Base-by-base conservation (phyloP, 1,284 basidiomycete genomes). In the Cutaneotrichosporon sp. region DNA sequence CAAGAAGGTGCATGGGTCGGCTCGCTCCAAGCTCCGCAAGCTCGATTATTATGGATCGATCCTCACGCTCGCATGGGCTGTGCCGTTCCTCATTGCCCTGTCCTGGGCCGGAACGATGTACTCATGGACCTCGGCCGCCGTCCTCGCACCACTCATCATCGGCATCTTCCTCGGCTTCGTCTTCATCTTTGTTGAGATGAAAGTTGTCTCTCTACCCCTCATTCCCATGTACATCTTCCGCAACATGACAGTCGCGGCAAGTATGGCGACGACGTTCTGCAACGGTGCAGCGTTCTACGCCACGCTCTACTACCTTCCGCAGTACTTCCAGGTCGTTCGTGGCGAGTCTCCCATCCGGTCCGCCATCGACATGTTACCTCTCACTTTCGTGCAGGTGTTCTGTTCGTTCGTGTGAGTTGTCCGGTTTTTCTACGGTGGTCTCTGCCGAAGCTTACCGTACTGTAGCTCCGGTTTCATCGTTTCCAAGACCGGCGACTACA, bases 121-220 rank as follows among this genome's bases (percentile, higher is more conserved):
- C 67, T 84, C 87, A 4, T 89, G 88, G 87, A 80, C 75, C 11
- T 88, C 87, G 1, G 82, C 86, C 0, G 79, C 85, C 0, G 86
- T 89, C 18, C 76, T 89, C 30, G 87, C 82, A 0, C 85, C 87
- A 0, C 77, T 90, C 1, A 77, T 84, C 42, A 83, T 85, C 0
- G 87, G 88, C 0, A 70, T 85, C 30, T 64, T 84, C 4, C 81
- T 88, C 1, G 76, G 86, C 8, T 74, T 72, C 0, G 61, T 88
- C 2, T 91, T 91, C 75, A 85, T 88, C 64, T 51, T 87, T 21
- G 89, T 87, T 84, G 89, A 91, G 78, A 88, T 87, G 84, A 88
- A 86, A 71, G 82, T 86, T 4, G 87, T 88, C 0, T 79, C 78
- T 38, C 81, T 90, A 8, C 88, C 89, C 1, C 87, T 88, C 60